phyloP scores from a whole-genome alignment of 768 basidiomycete genomes.

The Trametes maxima region DNA sequence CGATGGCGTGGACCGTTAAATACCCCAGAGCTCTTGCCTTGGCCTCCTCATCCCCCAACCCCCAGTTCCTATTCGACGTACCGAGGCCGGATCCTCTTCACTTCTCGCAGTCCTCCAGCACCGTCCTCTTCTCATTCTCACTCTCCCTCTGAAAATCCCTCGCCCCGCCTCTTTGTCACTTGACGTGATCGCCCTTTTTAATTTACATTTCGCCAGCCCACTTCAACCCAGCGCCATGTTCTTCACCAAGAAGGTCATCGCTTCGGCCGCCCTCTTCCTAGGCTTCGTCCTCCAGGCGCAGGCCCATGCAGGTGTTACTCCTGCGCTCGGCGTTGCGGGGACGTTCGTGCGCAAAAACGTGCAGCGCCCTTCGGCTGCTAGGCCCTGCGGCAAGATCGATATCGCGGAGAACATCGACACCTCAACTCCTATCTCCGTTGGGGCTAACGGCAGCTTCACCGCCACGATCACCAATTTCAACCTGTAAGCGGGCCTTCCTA shows the following conservation, averaged over 20 bases:
- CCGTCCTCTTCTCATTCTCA: not conserved
- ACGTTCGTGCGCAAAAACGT: conserved; percentile 32
- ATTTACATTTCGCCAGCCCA: not conserved
- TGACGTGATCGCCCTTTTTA: not conserved
- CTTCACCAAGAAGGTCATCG: conserved; percentile 30
- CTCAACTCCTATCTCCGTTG: conserved; percentile 30
- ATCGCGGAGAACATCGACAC: conserved; percentile 43
- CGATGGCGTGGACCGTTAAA: not conserved
- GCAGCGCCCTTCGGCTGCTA: conserved; percentile 32
- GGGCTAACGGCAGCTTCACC: conserved; percentile 45
- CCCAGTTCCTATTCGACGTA: conserved; percentile 13
- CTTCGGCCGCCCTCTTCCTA: conserved; percentile 36
- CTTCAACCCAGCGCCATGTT: conserved; percentile 28
- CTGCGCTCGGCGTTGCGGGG: conserved; percentile 42
- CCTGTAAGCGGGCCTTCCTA: conserved; percentile 35
- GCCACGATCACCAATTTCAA: conserved; percentile 50
- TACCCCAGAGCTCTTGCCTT: not conserved
- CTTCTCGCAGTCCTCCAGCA: conserved; percentile 7
- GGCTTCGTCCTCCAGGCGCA: conserved; percentile 39
- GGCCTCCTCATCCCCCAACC: not conserved
- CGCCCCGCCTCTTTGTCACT: not conserved
- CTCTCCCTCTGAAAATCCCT: not conserved
- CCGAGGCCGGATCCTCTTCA: conserved; percentile 22
- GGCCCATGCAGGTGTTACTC: conserved; percentile 47
- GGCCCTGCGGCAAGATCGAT: conserved; percentile 47